Evolutionary conservation across 2,329 filamentous ascomycete species (phyloP), one percentile per base, ranked within the genome.

Genomic region (Drechslerella dactyloides): DNA sequence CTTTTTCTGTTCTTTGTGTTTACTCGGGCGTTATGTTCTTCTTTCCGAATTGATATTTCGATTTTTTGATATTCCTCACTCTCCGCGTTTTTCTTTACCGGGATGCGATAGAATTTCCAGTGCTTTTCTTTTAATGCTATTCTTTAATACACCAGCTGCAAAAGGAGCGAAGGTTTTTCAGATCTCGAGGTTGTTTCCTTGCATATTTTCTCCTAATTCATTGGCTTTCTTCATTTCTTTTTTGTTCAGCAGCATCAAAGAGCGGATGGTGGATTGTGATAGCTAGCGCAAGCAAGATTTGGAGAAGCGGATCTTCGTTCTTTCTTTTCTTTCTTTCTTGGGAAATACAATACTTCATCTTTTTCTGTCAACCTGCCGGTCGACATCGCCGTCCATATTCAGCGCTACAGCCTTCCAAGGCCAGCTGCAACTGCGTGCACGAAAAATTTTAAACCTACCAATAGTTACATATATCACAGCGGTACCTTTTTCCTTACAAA

Each of bases 111-210:
- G 70, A 65, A 62, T 68, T 35, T 64, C 63, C 69, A 73, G 59
- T 69, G 59, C 50, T 51, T 69, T 27, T 61, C 64, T 68, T 30
- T 68, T 59, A 50, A 62, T 63, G 56, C 52, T 54, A 69, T 46
- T 57, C 48, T 63, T 64, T 65, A 50, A 72, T 73, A 66, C 68
- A 74, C 56, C 63, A 66, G 66, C 57, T 57, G 54, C 27, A 68
- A 65, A 53, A 74, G 74, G 73, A 73, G 56, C 74, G 73, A 70
- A 63, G 69, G 48, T 69, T n/a, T n/a, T n/a, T 44, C 53, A 73
- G 73, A 62, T 37, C 70, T 69, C 30, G 57, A 64, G 66, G 54
- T 58, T 58, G 51, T 70, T 68, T 75, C 74, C 75, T 59, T 57
- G 69, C 73, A 74, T 74, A 73, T 65, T 69, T 62, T 61, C 57